phyloP scores from a whole-genome alignment of 1,139 yeast species.

The Scheffersomyces cryptocercus region DNA sequence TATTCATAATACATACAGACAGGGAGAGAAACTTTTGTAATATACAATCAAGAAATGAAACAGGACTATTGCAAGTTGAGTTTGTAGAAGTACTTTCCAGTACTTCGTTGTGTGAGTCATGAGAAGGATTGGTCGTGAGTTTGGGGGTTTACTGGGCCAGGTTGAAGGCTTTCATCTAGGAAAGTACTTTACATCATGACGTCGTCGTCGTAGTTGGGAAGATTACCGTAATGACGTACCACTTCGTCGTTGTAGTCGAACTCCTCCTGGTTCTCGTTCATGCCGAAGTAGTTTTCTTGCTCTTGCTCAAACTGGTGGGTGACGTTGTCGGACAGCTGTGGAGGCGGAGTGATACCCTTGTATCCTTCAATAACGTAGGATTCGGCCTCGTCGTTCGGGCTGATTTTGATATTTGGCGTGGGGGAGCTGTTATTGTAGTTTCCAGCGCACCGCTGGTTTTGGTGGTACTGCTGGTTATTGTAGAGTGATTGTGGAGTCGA shows the following conservation, averaged over 20 bases:
- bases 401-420: slow-evolving; percentile 20
- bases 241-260: slow-evolving; percentile 6
- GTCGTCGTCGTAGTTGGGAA: slow-evolving; percentile 1
- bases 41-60: no score
- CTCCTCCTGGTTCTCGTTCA: slow-evolving; percentile 13
- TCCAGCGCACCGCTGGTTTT: not conserved
- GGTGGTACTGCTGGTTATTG: slow-evolving; percentile 10
- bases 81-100: no score
- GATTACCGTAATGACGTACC: not conserved
- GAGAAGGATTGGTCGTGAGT: no score
- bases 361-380: slow-evolving; percentile 44
- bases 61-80: no score
- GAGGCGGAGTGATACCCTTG: slow-evolving; percentile 17
- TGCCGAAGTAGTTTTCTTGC: slow-evolving; percentile 44
- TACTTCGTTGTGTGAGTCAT: no score
- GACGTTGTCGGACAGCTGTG: slow-evolving; percentile 3
- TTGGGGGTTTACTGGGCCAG: no score
- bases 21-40: no score
- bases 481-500: slow-evolving; percentile 41
- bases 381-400: slow-evolving; percentile 45
- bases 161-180: no score
- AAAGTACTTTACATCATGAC: not conserved
- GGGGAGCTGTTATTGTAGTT: not conserved
- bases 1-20: no score
- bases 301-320: slow-evolving; percentile 27